Evolutionary conservation across 140 eudicot genomes (phyloP), one percentile per base, ranked within the genome.

Genomic region (Stevia rebaudiana): DNA sequence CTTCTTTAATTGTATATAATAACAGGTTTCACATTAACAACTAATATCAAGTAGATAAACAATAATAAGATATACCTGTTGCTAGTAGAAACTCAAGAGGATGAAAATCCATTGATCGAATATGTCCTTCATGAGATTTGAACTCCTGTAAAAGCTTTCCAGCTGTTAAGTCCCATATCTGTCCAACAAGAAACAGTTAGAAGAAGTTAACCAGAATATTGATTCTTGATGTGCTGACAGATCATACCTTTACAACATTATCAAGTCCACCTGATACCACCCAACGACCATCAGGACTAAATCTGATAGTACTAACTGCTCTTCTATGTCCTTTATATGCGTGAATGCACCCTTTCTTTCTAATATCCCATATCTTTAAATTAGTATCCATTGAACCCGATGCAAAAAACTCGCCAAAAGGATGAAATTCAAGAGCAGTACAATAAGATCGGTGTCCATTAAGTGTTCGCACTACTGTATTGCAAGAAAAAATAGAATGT

Each of bases 241-340:
- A 55, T 39, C 61, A 59, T 87, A 92, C 97, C 98, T 88, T 92
- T 22, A 92, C 94, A 52, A 82, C 81, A 75, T 83, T 92, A 66
- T 92, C 98, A 67, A 85, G 79, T 72, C 95, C 96, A 47, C 98
- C 95, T 23, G 98, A 88, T 36, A 92, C 98, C 52, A 92, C 95
- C 98, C 98, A 88, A 36, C 96, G 96, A 68, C 96, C 98, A 83
- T 92, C 98, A 2, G 96, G 98, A 69, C 83, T 79, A 77, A 92
- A 92, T 76, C 88, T 85, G 67, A 92, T 83, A 2, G 85, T 81
- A 74, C 85, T 92, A 44, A 92, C 82, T 53, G 94, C 98, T 56
- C 88, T 78, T 55, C 73, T 81, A 24, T 88, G 98, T 61, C 98
- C 98, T 69, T 88, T 92, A 67, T 92, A 88, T 21, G 96, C 88